A percentile compares a stretch with the other conserved stretches of the same genome.
phyloP scores from a whole-genome alignment of 2,329 filamentous ascomycete species.

The Neonectria neomacrospora region DNA sequence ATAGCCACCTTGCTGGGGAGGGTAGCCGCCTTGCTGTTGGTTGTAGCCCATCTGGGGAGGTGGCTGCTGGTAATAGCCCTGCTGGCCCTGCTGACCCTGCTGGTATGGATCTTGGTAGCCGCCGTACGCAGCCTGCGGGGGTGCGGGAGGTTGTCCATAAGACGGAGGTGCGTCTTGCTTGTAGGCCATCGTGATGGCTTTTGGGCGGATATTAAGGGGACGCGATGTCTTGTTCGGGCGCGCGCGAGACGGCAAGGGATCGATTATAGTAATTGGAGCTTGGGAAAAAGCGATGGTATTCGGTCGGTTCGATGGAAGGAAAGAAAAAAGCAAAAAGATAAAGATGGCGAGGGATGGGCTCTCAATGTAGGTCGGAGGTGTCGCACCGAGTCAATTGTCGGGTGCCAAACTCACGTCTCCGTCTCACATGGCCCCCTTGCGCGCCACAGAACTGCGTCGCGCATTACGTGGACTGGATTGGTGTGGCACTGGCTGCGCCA shows the following conservation, averaged over 20 bases:
- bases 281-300: slow-evolving; percentile 10
- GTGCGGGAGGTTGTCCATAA: slow-evolving; percentile 54
- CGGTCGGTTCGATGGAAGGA: slow-evolving; percentile 15
- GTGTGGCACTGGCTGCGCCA: slow-evolving; percentile 47
- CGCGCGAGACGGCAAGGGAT: slow-evolving; percentile 12
- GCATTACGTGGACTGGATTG: slow-evolving; percentile 44
- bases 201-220: slow-evolving; percentile 21
- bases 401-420: slow-evolving; percentile 34
- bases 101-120: slow-evolving; percentile 52
- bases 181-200: slow-evolving; percentile 41
- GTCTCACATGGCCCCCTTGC: slow-evolving; percentile 42
- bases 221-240: slow-evolving; percentile 1
- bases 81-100: slow-evolving; percentile 40
- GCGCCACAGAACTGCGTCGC: slow-evolving; percentile 42
- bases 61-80: slow-evolving; percentile 44
- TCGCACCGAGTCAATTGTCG: slow-evolving; percentile 19
- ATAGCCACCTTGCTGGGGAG: slow-evolving; percentile 45
- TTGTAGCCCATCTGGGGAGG: slow-evolving; percentile 47
- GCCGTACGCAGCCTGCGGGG: slow-evolving; percentile 58
- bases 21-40: slow-evolving; percentile 45
- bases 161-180: slow-evolving; percentile 63
- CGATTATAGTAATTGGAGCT: slow-evolving; percentile 2
- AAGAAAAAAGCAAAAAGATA: slow-evolving; percentile 12
- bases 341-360: slow-evolving; percentile 10
- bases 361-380: slow-evolving; percentile 12